phyloP scores from a whole-genome alignment of 495 filamentous ascomycete species.

The Tuber melanosporum region DNA sequence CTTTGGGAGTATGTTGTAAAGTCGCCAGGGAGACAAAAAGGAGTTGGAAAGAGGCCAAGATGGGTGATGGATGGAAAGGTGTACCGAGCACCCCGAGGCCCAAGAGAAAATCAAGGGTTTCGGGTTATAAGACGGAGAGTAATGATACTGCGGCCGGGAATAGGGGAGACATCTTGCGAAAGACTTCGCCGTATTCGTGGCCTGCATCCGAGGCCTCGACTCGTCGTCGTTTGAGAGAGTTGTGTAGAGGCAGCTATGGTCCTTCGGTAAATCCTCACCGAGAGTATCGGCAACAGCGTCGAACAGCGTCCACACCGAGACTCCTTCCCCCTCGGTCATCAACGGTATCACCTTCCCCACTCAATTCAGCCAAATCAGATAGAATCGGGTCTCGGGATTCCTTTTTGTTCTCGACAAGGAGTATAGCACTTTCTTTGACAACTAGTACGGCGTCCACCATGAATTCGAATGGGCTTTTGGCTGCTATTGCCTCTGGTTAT shows the following conservation, averaged over 20 bases:
- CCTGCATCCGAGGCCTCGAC: slow-evolving; percentile 77
- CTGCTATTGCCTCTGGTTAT: slow-evolving; percentile 50
- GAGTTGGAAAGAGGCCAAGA: slow-evolving; percentile 66
- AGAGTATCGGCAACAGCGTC: slow-evolving; percentile 43
- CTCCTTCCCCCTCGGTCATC: slow-evolving; percentile 30
- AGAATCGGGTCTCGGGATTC: slow-evolving; percentile 25
- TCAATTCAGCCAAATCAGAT: slow-evolving; percentile 19
- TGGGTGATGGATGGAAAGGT: slow-evolving; percentile 31
- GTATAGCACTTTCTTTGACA: slow-evolving; percentile 77
- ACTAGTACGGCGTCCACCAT: slow-evolving; percentile 74
- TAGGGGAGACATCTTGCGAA: slow-evolving; percentile 38
- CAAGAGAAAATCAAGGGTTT: slow-evolving; percentile 20
- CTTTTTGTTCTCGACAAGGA: slow-evolving; percentile 56
- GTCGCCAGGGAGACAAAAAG: slow-evolving; percentile 78
- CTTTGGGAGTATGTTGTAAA: slow-evolving; percentile 79
- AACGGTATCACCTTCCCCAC: slow-evolving; percentile 41
- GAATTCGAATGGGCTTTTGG: slow-evolving; percentile 64
- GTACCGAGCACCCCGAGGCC: slow-evolving; percentile 27
- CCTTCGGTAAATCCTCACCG: slow-evolving; percentile 55
- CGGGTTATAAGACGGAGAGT: slow-evolving; percentile 22
- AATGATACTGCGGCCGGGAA: slow-evolving; percentile 24
- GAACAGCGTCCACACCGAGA: slow-evolving; percentile 35
- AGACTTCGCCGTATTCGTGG: slow-evolving; percentile 52
- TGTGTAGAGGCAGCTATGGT: slow-evolving; percentile 75
- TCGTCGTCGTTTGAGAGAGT: slow-evolving; percentile 67